phyloP scores from a whole-genome alignment of 2,329 filamentous ascomycete species.

The Exophiala lecanii-corni region DNA sequence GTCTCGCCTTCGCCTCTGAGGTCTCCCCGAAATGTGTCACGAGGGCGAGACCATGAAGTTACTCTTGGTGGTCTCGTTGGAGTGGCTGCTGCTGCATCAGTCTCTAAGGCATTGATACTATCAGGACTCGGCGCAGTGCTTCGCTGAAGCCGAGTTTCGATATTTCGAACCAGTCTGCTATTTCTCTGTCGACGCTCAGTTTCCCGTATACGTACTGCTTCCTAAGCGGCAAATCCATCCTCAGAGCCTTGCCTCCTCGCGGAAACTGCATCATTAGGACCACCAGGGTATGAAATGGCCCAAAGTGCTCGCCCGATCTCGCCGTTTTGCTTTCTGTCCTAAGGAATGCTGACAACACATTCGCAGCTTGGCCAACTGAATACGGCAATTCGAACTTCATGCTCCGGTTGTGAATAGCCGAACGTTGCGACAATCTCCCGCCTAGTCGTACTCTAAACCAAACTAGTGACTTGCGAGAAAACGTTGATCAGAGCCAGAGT shows the following conservation, averaged over 20 bases:
- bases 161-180: background rate
- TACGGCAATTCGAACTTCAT: slow-evolving; percentile 81
- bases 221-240: slow-evolving; percentile 21
- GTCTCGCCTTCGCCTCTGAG: slow-evolving; percentile 46
- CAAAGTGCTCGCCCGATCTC: slow-evolving; percentile 61
- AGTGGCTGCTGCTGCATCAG: background rate
- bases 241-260: slow-evolving; percentile 8
- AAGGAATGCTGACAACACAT: slow-evolving; percentile 79
- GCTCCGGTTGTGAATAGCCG: slow-evolving; percentile 86
- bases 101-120: too few species aligned
- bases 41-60: slow-evolving; percentile 6
- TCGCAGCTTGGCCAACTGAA: slow-evolving; percentile 92
- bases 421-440: slow-evolving; percentile 91
- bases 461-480: slow-evolving; percentile 83
- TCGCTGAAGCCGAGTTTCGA: slow-evolving; percentile 4
- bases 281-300: slow-evolving; percentile 77
- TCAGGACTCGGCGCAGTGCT: slow-evolving; percentile 12
- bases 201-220: slow-evolving; percentile 19
- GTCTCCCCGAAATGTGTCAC: slow-evolving; percentile 8
- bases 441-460: slow-evolving; percentile 82
- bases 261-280: slow-evolving; percentile 41
- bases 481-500: slow-evolving; percentile 87
- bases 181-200: slow-evolving; percentile 2
- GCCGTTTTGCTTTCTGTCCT: slow-evolving; percentile 44
- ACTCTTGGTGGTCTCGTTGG: background rate